These are phyloP conservation scores for Candida sp. DNA, from an alignment of 1,139 yeast species.

Conservation along the genomic window DNA sequence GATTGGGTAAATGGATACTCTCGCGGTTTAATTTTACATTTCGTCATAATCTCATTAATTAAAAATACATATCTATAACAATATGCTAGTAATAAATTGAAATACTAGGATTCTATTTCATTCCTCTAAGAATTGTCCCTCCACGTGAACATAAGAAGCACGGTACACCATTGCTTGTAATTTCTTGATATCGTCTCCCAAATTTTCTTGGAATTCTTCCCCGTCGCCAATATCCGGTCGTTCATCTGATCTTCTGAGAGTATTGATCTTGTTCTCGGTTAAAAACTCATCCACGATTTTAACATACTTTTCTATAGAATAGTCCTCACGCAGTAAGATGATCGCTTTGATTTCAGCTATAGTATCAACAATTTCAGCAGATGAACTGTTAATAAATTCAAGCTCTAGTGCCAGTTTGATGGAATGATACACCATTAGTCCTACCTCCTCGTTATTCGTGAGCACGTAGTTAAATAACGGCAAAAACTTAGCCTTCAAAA, in stretches of 20 bases:
- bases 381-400: constrained; percentile 26
- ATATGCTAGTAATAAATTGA: neutral
- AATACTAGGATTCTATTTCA: constrained; percentile 5
- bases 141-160: constrained; percentile 36
- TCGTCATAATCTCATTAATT: constrained; percentile 2
- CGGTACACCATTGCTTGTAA: constrained; percentile 38
- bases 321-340: constrained; percentile 18
- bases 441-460: constrained; percentile 27
- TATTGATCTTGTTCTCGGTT: constrained; percentile 9
- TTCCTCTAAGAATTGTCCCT: constrained; percentile 35
- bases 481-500: constrained; percentile 52
- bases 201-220: constrained; percentile 11
- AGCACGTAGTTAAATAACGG: constrained; percentile 45
- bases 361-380: constrained; percentile 24
- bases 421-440: constrained; percentile 45
- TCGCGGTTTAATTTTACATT: neutral
- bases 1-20: neutral
- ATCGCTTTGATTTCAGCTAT: constrained; percentile 25
- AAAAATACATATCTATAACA: neutral
- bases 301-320: constrained; percentile 15
- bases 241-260: constrained; percentile 8
- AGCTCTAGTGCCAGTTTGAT: constrained; percentile 38
- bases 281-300: constrained; percentile 14
- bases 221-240: constrained; percentile 10
- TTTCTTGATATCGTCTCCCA: constrained; percentile 17